Evolutionary conservation across 106 monocot genomes (phyloP).

Genomic region (Gastrodia elata): DNA sequence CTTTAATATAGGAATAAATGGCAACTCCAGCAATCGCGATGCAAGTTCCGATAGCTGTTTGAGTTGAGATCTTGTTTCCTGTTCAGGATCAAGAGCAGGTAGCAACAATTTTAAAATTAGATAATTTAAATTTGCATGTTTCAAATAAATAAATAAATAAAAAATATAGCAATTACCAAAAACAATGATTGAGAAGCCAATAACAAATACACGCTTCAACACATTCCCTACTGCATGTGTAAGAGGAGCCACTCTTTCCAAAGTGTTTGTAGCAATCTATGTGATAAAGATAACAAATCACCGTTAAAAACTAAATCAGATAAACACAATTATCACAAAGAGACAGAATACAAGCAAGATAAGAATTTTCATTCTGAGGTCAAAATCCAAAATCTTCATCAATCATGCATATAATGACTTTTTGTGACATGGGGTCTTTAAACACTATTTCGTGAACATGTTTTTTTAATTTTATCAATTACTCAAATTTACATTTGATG

Average conservation of each 20-base stretch:
- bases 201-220: slow-evolving; percentile 95
- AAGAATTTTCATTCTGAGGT: background rate
- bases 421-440: too few species aligned
- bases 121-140: background rate
- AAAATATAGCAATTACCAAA: slow-evolving; percentile 45
- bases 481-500: background rate
- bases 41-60: slow-evolving; percentile 93
- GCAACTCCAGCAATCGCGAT: slow-evolving; percentile 97
- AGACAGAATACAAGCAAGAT: background rate
- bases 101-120: background rate
- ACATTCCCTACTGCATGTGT: slow-evolving; percentile 99
- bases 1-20: slow-evolving; percentile 92
- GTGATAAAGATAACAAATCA: slow-evolving; percentile 6
- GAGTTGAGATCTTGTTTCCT: slow-evolving; percentile 93
- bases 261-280: slow-evolving; percentile 94
- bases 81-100: slow-evolving; percentile 13
- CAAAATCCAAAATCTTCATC: background rate
- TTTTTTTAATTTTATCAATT: background rate
- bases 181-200: slow-evolving; percentile 91
- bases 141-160: background rate
- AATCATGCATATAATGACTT: background rate
- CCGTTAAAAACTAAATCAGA: background rate
- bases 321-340: background rate
- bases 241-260: slow-evolving; percentile 98
- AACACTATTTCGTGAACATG: too few species aligned